Evolutionary conservation across 2,329 filamentous ascomycete genomes (phyloP), one percentile per base, ranked within the genome.

Genomic region (Lecanicillium sp.): DNA sequence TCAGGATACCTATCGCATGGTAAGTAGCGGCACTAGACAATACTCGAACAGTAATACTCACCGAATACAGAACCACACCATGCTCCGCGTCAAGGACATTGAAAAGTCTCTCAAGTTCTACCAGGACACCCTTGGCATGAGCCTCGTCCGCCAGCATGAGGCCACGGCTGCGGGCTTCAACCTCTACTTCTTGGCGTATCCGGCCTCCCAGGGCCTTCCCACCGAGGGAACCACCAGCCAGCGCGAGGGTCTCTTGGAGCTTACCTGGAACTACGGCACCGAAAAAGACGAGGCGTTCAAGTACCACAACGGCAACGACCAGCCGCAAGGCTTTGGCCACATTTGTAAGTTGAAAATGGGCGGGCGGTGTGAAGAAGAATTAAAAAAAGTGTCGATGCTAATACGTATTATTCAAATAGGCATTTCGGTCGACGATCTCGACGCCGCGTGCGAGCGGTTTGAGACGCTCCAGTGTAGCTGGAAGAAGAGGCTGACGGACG

Each of bases 401-500:
- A 35, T 12, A 12, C 33, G n/a, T n/a, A n/a, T n/a, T n/a, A n/a
- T 14, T 8, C 12, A 5, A 37, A 16, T 16, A 84, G 80, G 79
- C 55, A 67, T 96, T 38, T 73, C 82, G 2, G 89, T 95, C 11
- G 90, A 96, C 55, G 79, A 94, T 56, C 57, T 96, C n/a, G 80
- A 92, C 38, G 83, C 83, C 7, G 89, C 92, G 9, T 95, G 90
- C 63, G 66, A 80, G 55, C 77, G 89, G 12, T 89, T 96, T 50
- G 92, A 96, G 58, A 76, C 79, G 40, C 67, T 85, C 55, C 76
- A 82, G 5, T 83, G 90, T 40, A 80, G 75, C 61, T 98, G 88
- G 86, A 95, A 95, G 78, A 96, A 96, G 79, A 75, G 85, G 48
- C 71, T 96, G 45, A 94, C 86, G 2, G 90, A 96, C 46, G 90